phyloP scores from a whole-genome alignment of 148 eudicot genomes.

The Amaranthus cruentus region DNA sequence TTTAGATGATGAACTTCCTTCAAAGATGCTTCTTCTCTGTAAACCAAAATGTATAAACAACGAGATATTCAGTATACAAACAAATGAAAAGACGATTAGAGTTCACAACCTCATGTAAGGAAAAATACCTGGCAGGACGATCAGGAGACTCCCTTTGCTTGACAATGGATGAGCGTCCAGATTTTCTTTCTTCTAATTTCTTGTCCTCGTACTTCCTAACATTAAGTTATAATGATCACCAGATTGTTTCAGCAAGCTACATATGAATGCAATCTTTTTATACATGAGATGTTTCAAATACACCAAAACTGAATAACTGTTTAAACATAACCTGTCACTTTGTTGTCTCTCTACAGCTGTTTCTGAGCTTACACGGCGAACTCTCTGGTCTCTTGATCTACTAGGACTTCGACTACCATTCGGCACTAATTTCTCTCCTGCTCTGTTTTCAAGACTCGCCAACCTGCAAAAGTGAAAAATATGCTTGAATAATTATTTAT shows the following conservation, averaged over 20 bases:
- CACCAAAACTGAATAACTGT: neutral
- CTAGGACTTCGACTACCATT: constrained; percentile 42
- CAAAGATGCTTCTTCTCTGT: constrained; percentile 42
- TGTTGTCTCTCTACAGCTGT: constrained; percentile 22
- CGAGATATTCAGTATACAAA: neutral
- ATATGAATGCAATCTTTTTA: neutral
- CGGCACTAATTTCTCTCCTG: constrained; percentile 25
- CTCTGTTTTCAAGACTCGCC: constrained; percentile 30
- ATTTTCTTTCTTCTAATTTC: constrained; percentile 37
- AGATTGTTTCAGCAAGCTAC: constrained; percentile 18
- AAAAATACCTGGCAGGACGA: constrained; percentile 23
- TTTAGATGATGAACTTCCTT: constrained; percentile 29
- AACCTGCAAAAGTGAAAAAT: constrained; percentile 25
- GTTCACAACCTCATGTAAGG: neutral
- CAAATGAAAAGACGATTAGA: constrained; percentile 10
- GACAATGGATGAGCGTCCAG: constrained; percentile 24
- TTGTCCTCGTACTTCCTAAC: constrained; percentile 46
- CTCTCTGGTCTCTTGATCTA: constrained; percentile 33
- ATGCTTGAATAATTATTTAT: neutral
- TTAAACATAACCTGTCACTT: constrained; percentile 33
- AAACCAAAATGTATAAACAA: neutral
- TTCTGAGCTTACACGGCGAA: constrained; percentile 33
- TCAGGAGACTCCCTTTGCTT: constrained; percentile 35
- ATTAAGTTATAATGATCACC: neutral
- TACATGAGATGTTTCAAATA: neutral